Percentiles rank a stretch among this genome's conserved stretches.
Conservation (phyloP, 352 stramenopile species). For the Globisporangium lucens region DNA sequence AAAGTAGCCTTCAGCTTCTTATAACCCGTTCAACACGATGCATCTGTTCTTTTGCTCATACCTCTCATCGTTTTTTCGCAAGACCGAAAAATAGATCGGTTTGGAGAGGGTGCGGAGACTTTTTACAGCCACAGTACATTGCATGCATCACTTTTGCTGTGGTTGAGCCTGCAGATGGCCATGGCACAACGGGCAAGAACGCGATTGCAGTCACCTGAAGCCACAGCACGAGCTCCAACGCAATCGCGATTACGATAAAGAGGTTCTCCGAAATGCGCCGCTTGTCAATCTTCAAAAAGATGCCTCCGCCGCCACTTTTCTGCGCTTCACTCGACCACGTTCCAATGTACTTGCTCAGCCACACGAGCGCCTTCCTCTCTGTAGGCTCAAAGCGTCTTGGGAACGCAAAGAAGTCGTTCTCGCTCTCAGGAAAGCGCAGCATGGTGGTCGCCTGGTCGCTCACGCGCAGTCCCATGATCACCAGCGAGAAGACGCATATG, state of each 20-base stretch:
- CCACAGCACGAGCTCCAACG: slow-evolving; percentile 47
- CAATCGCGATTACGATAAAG: slow-evolving; percentile 26
- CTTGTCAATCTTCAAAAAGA: slow-evolving; percentile 22
- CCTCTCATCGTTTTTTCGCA: no score
- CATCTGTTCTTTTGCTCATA: no score
- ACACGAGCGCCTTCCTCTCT: background rate
- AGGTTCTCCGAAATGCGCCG: slow-evolving; percentile 27
- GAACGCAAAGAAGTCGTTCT: slow-evolving; percentile 45
- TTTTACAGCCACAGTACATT: no score
- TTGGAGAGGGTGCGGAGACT: no score
- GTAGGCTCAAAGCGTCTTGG: slow-evolving; percentile 17
- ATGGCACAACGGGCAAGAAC: slow-evolving; percentile 56
- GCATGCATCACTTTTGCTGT: slow-evolving; percentile 24
- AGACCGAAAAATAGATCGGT: no score
- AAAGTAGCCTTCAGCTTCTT: no score
- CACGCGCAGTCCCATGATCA: slow-evolving; percentile 31
- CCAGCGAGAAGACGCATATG: slow-evolving; percentile 33
- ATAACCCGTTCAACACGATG: no score
- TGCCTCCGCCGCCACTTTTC: slow-evolving; percentile 13
- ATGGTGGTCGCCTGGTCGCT: slow-evolving; percentile 20
- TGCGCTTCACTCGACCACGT: slow-evolving; percentile 34
- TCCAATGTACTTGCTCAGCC: slow-evolving; percentile 20
- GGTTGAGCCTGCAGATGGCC: slow-evolving; percentile 29
- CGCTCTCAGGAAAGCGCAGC: slow-evolving; percentile 35
- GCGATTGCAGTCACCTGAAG: slow-evolving; percentile 41